These are phyloP conservation scores for Penicillium angulare DNA, from an alignment of 495 filamentous ascomycete species.

Conservation along the genomic window DNA sequence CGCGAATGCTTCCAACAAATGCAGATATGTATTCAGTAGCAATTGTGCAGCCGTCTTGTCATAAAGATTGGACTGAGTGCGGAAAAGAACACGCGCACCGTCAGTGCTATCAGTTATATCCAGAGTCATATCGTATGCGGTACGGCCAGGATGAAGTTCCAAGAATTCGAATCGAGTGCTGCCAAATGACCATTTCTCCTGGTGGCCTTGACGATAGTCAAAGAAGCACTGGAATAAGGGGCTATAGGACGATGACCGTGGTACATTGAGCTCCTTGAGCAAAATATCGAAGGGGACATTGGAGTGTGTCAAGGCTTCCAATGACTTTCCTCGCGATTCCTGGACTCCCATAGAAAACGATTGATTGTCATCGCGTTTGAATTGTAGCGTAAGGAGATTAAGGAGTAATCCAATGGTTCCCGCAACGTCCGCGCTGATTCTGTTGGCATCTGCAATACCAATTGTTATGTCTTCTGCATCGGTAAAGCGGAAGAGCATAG, in stretches of 20 bases:
- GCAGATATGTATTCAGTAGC: no score
- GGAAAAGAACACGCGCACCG: slow-evolving; percentile 17
- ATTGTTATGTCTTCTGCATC: slow-evolving; percentile 30
- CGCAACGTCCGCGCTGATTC: slow-evolving; percentile 14
- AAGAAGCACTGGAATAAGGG: slow-evolving; percentile 40
- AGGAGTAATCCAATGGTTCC: slow-evolving; percentile 41
- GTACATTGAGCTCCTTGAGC: slow-evolving; percentile 28
- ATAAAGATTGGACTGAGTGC: no score
- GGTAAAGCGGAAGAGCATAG: slow-evolving; percentile 19
- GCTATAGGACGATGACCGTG: slow-evolving; percentile 22
- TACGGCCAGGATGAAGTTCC: neutral
- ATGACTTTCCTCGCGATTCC: neutral
- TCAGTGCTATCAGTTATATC: slow-evolving; percentile 12
- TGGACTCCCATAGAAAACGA: neutral
- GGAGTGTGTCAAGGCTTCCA: slow-evolving; percentile 13
- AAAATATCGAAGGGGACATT: slow-evolving; percentile 42
- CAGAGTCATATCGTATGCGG: slow-evolving; percentile 37
- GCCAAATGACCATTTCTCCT: neutral
- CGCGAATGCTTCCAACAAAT: no score
- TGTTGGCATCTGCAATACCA: slow-evolving; percentile 41
- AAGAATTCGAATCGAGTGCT: slow-evolving; percentile 15
- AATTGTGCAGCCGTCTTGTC: no score
- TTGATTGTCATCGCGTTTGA: neutral
- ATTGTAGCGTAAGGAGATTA: slow-evolving; percentile 49
- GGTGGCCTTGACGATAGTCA: slow-evolving; percentile 30